phyloP scores from a whole-genome alignment of 371 early-diverging fungal genomes.

The Astathelohania contejeani region DNA sequence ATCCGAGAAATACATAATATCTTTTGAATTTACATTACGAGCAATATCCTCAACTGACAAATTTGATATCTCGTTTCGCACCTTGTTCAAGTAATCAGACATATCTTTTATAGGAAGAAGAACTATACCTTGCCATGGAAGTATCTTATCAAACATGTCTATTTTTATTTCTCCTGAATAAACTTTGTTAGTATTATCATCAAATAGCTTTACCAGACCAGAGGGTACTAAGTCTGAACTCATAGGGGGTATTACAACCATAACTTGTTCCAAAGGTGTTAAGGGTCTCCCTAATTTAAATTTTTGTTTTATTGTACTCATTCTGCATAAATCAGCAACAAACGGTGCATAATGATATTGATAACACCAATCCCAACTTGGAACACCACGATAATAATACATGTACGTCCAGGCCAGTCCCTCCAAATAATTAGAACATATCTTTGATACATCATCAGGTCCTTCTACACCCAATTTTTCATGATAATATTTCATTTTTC shows the following conservation, averaged over 20 bases:
- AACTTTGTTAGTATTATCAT: constrained; percentile 68
- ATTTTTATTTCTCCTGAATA: constrained; percentile 75
- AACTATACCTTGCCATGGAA: constrained; percentile 70
- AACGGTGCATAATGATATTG: constrained; percentile 93
- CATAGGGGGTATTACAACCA: constrained; percentile 84
- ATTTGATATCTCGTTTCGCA: not conserved
- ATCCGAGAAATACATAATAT: not conserved
- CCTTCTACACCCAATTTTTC: constrained; percentile 35
- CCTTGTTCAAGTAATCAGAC: not conserved
- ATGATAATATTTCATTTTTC: constrained; percentile 42
- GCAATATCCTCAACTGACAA: not conserved
- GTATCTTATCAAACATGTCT: constrained; percentile 89
- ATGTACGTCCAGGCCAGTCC: constrained; percentile 91
- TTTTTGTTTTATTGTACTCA: constrained; percentile 57
- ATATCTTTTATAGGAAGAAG: constrained; percentile 29
- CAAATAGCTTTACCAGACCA: constrained; percentile 63
- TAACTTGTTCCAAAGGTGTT: constrained; percentile 81
- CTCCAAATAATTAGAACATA: constrained; percentile 70
- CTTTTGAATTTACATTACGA: not conserved
- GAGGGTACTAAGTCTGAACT: constrained; percentile 53
- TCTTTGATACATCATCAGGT: constrained; percentile 31
- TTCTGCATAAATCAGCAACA: constrained; percentile 63
- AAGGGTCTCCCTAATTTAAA: constrained; percentile 62
- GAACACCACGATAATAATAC: constrained; percentile 84
- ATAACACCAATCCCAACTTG: constrained; percentile 93